Evolutionary conservation across 768 basidiomycete species (phyloP).

Genomic region (Amanita rimosa): DNA sequence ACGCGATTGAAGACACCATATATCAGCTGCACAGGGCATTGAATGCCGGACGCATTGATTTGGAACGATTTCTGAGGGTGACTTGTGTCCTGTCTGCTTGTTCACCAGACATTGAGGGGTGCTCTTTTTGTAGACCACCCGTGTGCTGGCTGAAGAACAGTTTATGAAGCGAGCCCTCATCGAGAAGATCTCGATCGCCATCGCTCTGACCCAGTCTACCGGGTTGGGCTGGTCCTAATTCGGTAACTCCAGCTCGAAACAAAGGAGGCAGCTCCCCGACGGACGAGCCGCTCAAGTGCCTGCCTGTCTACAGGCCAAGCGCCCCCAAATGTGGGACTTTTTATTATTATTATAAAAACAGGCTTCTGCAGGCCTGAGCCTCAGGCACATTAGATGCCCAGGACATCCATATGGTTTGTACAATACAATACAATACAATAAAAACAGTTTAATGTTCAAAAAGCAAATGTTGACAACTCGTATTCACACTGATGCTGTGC

Average conservation of each 20-base stretch:
- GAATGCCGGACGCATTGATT: constrained; percentile 83
- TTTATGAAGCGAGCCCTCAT: constrained; percentile 94
- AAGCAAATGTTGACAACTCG: too few species aligned
- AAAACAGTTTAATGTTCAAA: too few species aligned
- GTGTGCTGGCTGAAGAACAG: constrained; percentile 88
- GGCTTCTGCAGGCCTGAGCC: too few species aligned
- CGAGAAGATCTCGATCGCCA: constrained; percentile 70
- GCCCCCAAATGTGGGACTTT: too few species aligned
- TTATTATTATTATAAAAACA: too few species aligned
- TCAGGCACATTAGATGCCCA: too few species aligned
- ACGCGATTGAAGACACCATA: constrained; percentile 95
- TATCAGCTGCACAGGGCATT: constrained; percentile 93
- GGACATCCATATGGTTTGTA: too few species aligned
- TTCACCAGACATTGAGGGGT: constrained; percentile 7
- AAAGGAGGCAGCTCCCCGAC: constrained; percentile 6
- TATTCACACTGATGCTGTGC: too few species aligned
- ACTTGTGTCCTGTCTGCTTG: constrained; percentile 18
- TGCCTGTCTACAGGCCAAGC: too few species aligned
- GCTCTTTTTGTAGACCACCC: constrained; percentile 45
- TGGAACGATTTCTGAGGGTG: constrained; percentile 90
- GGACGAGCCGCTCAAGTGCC: too few species aligned
- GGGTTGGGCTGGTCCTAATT: constrained; percentile 28
- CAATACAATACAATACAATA: too few species aligned
- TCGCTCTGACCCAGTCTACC: constrained; percentile 37
- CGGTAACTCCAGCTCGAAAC: constrained; percentile 13